phyloP scores from a whole-genome alignment of 805 yeast genomes.

The Candida arabinofermentans region DNA sequence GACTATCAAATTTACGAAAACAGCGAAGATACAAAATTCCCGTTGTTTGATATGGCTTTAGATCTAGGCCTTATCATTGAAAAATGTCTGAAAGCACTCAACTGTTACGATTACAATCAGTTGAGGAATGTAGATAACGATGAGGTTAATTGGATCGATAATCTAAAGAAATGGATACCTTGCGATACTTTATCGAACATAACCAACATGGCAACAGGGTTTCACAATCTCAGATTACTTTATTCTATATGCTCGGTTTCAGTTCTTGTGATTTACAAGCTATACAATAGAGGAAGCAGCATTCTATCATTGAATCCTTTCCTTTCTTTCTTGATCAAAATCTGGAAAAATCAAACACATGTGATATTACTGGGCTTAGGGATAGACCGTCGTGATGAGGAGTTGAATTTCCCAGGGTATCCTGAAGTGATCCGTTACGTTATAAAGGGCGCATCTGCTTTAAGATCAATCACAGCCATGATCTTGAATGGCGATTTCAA shows the following conservation, averaged over 20 bases:
- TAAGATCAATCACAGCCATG: constrained; percentile 59
- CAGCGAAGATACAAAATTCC: constrained; percentile 29
- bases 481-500: constrained; percentile 48
- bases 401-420: constrained; percentile 32
- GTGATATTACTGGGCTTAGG: constrained; percentile 58
- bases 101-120: constrained; percentile 39
- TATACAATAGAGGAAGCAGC: constrained; percentile 35
- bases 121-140: constrained; percentile 40
- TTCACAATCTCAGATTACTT: constrained; percentile 38
- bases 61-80: constrained; percentile 35
- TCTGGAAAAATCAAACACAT: constrained; percentile 66
- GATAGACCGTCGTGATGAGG: constrained; percentile 50
- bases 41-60: constrained; percentile 31
- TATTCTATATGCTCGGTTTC: constrained; percentile 43
- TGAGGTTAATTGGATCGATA: constrained; percentile 31
- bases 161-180: constrained; percentile 36
- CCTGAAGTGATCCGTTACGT: constrained; percentile 46
- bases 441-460: constrained; percentile 60
- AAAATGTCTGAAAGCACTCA: constrained; percentile 32
- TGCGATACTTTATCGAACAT: constrained; percentile 22
- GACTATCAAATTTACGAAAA: constrained; percentile 23
- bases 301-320: constrained; percentile 55
- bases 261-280: constrained; percentile 40
- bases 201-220: constrained; percentile 24
- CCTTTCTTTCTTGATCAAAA: constrained; percentile 47